Conservation (phyloP, 768 basidiomycete genomes). For the Dioszegia hungarica region DNA sequence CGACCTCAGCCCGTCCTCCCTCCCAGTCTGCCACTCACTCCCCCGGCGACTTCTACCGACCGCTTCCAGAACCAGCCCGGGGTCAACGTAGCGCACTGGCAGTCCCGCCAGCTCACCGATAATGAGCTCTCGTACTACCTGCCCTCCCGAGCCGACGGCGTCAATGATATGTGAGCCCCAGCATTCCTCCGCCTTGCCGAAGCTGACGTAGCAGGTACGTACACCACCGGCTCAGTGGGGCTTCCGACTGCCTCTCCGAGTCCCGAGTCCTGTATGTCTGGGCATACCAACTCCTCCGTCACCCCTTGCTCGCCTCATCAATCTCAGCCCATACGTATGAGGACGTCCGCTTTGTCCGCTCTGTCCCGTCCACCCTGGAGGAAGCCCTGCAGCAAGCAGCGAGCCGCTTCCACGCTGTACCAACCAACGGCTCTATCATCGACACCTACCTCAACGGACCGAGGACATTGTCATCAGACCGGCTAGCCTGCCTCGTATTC, state of each 20-base stretch:
- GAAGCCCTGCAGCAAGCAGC: conserved; percentile 56
- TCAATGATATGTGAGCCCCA: conserved; percentile 73
- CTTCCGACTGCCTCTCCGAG: conserved; percentile 51
- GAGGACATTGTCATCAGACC: conserved; percentile 63
- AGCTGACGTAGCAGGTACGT: conserved; percentile 60
- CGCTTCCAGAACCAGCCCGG: not conserved
- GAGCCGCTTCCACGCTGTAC: conserved; percentile 8
- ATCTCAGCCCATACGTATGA: conserved; percentile 55
- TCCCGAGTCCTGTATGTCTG: conserved; percentile 59
- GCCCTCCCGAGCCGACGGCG: conserved; percentile 65
- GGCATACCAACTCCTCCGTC: conserved; percentile 66
- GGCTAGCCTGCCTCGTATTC: conserved; percentile 54
- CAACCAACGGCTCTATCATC: conserved; percentile 52
- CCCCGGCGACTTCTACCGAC: not conserved
- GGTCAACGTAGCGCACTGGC: not conserved
- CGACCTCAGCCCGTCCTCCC: too few species aligned
- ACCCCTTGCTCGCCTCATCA: conserved; percentile 65
- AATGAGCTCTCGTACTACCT: conserved; percentile 76
- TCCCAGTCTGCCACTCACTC: not conserved
- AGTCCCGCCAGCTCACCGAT: conserved; percentile 55
- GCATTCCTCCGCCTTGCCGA: not conserved
- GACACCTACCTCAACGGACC: conserved; percentile 71
- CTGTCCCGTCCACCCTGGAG: conserved; percentile 20
- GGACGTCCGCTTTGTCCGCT: conserved; percentile 60
- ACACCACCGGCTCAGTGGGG: conserved; percentile 62